Evolutionary conservation across 108 stramenopile genomes (phyloP).

Genomic region (Parmales sp.): DNA sequence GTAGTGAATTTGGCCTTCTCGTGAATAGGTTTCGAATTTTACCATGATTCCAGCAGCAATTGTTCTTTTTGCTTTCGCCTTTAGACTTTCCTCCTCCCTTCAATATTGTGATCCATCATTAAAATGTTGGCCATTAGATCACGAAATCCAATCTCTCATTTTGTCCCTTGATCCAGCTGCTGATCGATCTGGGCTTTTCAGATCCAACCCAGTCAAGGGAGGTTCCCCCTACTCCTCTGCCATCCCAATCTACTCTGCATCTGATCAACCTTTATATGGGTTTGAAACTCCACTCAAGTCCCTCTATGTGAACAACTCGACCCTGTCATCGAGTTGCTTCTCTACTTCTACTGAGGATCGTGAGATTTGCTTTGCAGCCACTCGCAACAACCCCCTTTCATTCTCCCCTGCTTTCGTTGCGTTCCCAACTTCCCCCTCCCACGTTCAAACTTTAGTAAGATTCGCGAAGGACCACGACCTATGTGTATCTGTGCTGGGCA

Average conservation of each 20-base stretch:
- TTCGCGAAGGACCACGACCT: background rate
- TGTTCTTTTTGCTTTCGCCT: no score
- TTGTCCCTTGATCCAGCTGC: slow-evolving; percentile 1
- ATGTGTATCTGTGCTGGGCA: background rate
- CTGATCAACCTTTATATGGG: background rate
- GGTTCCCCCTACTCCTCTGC: background rate
- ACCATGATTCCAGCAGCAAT: no score
- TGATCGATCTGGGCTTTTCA: background rate
- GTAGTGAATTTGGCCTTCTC: no score
- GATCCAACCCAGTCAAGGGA: background rate
- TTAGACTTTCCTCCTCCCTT: no score
- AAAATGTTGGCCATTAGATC: no score
- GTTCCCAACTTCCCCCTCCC: background rate
- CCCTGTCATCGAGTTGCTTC: background rate
- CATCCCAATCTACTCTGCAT: slow-evolving; percentile 1
- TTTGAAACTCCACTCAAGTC: background rate
- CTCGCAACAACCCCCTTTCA: background rate
- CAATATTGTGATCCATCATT: no score
- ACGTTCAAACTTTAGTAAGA: background rate
- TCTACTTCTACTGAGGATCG: background rate
- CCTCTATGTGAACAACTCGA: background rate
- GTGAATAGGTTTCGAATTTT: no score
- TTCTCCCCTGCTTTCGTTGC: background rate
- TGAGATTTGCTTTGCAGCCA: background rate
- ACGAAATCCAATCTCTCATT: no score